Conservation (phyloP, 371 early-diverging fungal species). For the Mortierella sp. region DNA sequence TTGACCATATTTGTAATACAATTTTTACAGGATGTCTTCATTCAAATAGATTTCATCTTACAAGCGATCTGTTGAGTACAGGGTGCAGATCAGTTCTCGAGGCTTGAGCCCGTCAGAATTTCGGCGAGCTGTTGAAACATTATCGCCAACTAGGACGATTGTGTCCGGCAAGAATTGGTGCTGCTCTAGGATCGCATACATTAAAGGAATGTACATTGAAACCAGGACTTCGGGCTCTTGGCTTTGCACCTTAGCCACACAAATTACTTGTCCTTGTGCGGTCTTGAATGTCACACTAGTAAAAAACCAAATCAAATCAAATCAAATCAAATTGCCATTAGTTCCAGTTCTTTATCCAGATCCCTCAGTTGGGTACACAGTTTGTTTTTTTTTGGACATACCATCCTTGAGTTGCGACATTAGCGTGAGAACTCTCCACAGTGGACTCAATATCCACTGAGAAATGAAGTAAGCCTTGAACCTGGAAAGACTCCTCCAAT, state of each 20-base stretch:
- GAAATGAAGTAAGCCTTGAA: conserved; percentile 79
- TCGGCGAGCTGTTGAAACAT: conserved; percentile 41
- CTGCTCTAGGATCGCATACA: conserved; percentile 77
- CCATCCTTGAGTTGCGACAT: conserved; percentile 70
- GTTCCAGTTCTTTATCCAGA: too few species aligned
- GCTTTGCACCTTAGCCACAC: conserved; percentile 63
- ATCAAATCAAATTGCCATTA: too few species aligned
- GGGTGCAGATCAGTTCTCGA: conserved; percentile 25
- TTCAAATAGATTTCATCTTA: conserved; percentile 5
- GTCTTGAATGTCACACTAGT: conserved; percentile 64
- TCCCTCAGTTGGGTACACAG: too few species aligned
- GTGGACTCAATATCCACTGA: conserved; percentile 79
- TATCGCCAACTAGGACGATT: conserved; percentile 71
- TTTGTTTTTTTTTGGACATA: conserved; percentile 52
- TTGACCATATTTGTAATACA: background rate
- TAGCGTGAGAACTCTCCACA: conserved; percentile 71
- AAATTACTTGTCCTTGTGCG: conserved; percentile 61
- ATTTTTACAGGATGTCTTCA: background rate
- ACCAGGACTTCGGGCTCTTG: conserved; percentile 65
- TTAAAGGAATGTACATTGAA: conserved; percentile 66
- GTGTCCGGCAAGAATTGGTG: conserved; percentile 81
- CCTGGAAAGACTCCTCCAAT: conserved; percentile 73
- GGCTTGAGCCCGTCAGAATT: conserved; percentile 46
- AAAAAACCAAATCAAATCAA: background rate
- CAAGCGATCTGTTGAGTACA: conserved; percentile 39